Conservation (phyloP, 1,284 basidiomycete species). For the Volvariella surrecta region DNA sequence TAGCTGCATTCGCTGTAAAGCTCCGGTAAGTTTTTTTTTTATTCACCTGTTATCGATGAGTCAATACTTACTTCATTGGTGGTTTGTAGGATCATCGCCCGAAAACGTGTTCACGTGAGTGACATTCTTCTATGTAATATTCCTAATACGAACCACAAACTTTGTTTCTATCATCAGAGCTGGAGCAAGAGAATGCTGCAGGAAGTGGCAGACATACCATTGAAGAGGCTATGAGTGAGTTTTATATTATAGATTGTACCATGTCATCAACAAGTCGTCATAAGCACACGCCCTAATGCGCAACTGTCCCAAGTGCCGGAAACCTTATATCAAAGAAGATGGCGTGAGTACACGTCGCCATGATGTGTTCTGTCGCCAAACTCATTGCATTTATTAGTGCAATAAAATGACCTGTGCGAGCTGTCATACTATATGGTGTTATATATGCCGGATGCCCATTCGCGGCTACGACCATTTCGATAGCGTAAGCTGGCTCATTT, state of each 20-base stretch:
- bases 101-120: slow-evolving; percentile 71
- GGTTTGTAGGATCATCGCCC: slow-evolving; percentile 69
- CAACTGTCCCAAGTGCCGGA: slow-evolving; percentile 74
- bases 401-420: slow-evolving; percentile 75
- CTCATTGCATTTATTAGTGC: slow-evolving; percentile 36
- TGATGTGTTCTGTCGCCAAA: not conserved
- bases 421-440: slow-evolving; percentile 67
- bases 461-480: slow-evolving; percentile 75
- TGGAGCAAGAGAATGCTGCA: no score
- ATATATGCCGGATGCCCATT: slow-evolving; percentile 66
- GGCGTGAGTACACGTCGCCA: slow-evolving; percentile 39
- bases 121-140: not conserved
- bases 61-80: slow-evolving; percentile 1
- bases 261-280: slow-evolving; percentile 5
- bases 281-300: slow-evolving; percentile 74
- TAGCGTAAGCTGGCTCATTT: slow-evolving; percentile 24
- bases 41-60: slow-evolving; percentile 1
- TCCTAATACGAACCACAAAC: not conserved
- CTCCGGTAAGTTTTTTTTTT: slow-evolving; percentile 37
- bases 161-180: not conserved
- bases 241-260: slow-evolving; percentile 2
- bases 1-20: slow-evolving; percentile 73
- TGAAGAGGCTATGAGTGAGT: slow-evolving; percentile 85
- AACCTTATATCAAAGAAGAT: slow-evolving; percentile 65
- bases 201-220: slow-evolving; percentile 59